Conservation (phyloP, 164 flowering plant species). For the Stephania cephalantha region DNA sequence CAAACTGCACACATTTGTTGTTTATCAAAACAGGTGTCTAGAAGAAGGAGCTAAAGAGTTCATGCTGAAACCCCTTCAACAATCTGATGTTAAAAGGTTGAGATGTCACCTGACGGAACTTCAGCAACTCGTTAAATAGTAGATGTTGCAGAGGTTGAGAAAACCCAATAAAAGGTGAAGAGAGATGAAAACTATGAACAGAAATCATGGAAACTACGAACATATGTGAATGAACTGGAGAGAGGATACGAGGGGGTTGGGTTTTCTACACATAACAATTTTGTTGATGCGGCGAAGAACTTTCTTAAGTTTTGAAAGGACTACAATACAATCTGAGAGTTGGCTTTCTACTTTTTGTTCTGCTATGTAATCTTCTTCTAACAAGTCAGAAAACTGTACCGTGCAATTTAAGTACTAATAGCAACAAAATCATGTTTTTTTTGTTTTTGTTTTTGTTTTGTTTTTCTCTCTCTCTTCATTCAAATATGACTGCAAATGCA, state of each 20-base stretch:
- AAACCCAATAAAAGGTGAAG: not conserved
- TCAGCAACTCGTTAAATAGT: constrained; percentile 9
- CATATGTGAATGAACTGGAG: not conserved
- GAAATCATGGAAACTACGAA: not conserved
- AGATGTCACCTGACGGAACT: constrained; percentile 25
- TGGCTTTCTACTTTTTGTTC: not conserved
- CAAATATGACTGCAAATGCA: not conserved
- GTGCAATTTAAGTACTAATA: not conserved
- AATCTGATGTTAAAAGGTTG: constrained; percentile 35
- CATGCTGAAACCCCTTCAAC: constrained; percentile 39
- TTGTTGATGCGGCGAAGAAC: not conserved
- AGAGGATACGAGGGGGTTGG: not conserved
- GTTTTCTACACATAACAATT: not conserved
- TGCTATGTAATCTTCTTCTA: not conserved
- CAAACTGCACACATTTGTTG: not conserved
- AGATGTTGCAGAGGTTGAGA: constrained; percentile 6
- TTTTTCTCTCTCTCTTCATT: not conserved
- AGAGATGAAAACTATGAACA: not conserved
- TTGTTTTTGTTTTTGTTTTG: too few species aligned
- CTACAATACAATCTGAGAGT: not conserved
- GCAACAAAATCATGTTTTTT: not conserved
- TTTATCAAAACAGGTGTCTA: constrained; percentile 28
- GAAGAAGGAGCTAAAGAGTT: constrained; percentile 46
- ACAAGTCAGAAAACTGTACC: not conserved
- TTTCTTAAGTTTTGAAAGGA: not conserved